These are phyloP conservation scores for Chrysoporthe cubensis DNA, from an alignment of 2,329 filamentous ascomycete species.

Conservation along the genomic window DNA sequence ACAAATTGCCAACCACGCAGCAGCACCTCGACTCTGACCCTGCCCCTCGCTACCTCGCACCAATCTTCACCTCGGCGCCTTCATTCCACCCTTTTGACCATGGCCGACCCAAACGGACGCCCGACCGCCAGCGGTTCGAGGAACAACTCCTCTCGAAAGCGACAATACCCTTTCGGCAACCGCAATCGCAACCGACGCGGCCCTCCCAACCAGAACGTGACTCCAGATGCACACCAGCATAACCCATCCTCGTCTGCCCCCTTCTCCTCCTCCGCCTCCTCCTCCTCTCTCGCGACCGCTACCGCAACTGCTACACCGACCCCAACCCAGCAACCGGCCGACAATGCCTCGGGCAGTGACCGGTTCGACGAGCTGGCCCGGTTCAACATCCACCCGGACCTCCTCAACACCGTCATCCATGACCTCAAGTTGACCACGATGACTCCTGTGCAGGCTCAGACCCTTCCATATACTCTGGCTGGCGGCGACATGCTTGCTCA, in stretches of 20 bases:
- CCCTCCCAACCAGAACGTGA: not conserved
- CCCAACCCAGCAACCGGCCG: not conserved
- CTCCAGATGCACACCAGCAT: not conserved
- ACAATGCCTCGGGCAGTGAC: slow-evolving; percentile 37
- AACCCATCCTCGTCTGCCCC: slow-evolving; percentile 2
- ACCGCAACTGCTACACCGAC: not conserved
- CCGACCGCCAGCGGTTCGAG: not conserved
- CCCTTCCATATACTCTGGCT: slow-evolving; percentile 52
- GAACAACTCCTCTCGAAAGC: slow-evolving; percentile 15
- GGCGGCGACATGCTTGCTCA: slow-evolving; percentile 68
- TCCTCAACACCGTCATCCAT: slow-evolving; percentile 52
- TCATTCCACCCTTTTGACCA: slow-evolving; percentile 16
- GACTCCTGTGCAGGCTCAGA: slow-evolving; percentile 60
- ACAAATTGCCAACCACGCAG: not conserved
- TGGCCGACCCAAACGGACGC: not conserved
- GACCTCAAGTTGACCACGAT: slow-evolving; percentile 56
- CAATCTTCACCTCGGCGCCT: not conserved
- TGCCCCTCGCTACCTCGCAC: not conserved
- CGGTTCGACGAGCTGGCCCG: slow-evolving; percentile 50
- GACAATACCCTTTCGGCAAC: slow-evolving; percentile 15
- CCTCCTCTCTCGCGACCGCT: not conserved
- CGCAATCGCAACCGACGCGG: slow-evolving; percentile 14
- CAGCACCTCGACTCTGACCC: not conserved
- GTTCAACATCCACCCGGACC: slow-evolving; percentile 48
- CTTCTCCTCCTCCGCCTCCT: slow-evolving; percentile 9